phyloP scores from a whole-genome alignment of 176 grass and related monocot species.

The Musa troglodytarum region DNA sequence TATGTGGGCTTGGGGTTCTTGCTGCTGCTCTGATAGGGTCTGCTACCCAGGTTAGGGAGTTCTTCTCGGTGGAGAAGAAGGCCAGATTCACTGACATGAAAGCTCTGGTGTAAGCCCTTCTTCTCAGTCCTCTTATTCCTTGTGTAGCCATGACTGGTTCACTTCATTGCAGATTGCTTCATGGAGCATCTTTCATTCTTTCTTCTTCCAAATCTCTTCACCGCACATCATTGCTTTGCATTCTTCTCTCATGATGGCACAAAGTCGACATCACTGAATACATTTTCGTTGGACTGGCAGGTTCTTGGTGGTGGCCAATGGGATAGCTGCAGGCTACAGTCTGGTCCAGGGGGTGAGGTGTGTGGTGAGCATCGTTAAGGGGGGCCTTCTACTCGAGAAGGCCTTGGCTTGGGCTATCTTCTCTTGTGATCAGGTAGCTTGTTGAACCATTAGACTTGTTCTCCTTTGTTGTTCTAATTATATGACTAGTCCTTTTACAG shows the following conservation, averaged over 20 bases:
- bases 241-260: neutral
- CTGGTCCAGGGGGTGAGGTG: conserved; percentile 70
- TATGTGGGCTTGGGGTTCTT: conserved; percentile 53
- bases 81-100: conserved; percentile 80
- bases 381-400: conserved; percentile 45
- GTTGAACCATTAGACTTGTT: neutral
- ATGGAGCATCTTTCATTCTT: too few relatives aligned
- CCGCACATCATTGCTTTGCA: neutral
- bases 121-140: neutral
- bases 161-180: too few relatives aligned
- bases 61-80: conserved; percentile 71
- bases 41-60: conserved; percentile 43
- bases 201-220: neutral
- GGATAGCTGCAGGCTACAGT: conserved; percentile 59
- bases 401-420: conserved; percentile 81
- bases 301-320: conserved; percentile 79
- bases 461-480: neutral
- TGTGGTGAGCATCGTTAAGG: conserved; percentile 39
- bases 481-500: neutral
- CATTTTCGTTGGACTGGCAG: conserved; percentile 25
- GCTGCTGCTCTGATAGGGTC: conserved; percentile 51
- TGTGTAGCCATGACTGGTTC: too few relatives aligned
- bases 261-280: neutral
- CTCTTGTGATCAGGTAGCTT: conserved; percentile 79
- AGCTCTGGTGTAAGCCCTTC: conserved; percentile 59